Evolutionary conservation across 2,329 filamentous ascomycete genomes (phyloP).

Genomic region (Neofusicoccum laricinum): DNA sequence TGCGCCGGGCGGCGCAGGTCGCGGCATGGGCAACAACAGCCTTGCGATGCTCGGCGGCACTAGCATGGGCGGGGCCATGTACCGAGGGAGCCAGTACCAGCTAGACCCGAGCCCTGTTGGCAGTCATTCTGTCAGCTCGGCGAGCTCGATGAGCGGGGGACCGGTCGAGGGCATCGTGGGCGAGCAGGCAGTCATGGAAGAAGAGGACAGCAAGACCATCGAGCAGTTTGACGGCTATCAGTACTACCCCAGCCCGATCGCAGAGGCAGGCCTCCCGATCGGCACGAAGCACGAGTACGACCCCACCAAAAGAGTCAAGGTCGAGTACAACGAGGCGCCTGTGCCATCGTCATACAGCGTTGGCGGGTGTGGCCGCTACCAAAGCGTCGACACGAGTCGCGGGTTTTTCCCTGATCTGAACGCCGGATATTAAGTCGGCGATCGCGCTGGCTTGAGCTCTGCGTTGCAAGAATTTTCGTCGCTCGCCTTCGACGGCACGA

Average conservation of each 20-base stretch:
- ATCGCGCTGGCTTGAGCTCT: background rate
- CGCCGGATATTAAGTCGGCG: slow-evolving; percentile 33
- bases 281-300: slow-evolving; percentile 34
- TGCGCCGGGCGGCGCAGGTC: slow-evolving; percentile 44
- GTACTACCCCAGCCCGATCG: slow-evolving; percentile 46
- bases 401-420: slow-evolving; percentile 47
- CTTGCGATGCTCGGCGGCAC: slow-evolving; percentile 29
- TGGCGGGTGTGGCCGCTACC: slow-evolving; percentile 42
- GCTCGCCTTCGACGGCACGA: background rate
- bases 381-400: slow-evolving; percentile 46
- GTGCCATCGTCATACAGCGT: slow-evolving; percentile 33
- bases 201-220: slow-evolving; percentile 38
- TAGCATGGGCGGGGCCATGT: slow-evolving; percentile 32
- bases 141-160: slow-evolving; percentile 40
- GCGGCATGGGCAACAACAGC: slow-evolving; percentile 37
- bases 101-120: slow-evolving; percentile 38
- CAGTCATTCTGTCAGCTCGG: slow-evolving; percentile 45
- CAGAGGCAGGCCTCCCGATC: slow-evolving; percentile 34
- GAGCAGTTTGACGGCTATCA: slow-evolving; percentile 44
- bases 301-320: slow-evolving; percentile 40
- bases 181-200: slow-evolving; percentile 40
- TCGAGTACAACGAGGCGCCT: slow-evolving; percentile 37
- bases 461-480: background rate
- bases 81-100: slow-evolving; percentile 35
- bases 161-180: slow-evolving; percentile 41